These are phyloP conservation scores for Limnomonas spitsbergensis DNA, from an alignment of 139 green algal genomes.

Conservation along the genomic window DNA sequence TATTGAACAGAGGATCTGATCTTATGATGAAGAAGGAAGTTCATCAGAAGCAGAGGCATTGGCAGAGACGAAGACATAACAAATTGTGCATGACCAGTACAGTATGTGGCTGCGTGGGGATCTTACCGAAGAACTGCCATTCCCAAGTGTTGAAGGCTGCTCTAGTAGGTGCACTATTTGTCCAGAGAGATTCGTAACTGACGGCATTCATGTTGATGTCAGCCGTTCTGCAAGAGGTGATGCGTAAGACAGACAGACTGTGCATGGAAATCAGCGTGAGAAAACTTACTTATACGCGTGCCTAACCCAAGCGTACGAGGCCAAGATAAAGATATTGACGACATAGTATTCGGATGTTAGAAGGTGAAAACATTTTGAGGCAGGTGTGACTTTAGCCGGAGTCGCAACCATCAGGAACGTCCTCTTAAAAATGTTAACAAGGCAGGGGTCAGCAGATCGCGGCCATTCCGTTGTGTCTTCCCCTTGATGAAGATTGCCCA, in stretches of 20 bases:
- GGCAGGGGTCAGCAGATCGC: no score
- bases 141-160: neutral
- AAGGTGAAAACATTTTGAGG: neutral
- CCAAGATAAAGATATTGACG: neutral
- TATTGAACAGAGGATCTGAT: neutral
- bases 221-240: neutral
- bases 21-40: no score
- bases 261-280: neutral
- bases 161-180: neutral
- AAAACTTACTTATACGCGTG: neutral
- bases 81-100: no score
- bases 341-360: neutral
- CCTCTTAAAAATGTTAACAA: no score
- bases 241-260: neutral
- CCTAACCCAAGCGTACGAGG: neutral
- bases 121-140: neutral
- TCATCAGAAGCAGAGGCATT: no score
- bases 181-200: neutral
- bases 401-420: no score
- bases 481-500: no score
- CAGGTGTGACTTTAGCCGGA: no score
- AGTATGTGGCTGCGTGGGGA: no score
- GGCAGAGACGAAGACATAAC: no score
- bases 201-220: neutral
- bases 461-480: no score